A percentile compares a stretch with the other conserved stretches of the same genome.
These are phyloP conservation scores for Pseudogymnoascus sp. DNA, from an alignment of 2,329 filamentous ascomycete genomes.

Conservation along the genomic window DNA sequence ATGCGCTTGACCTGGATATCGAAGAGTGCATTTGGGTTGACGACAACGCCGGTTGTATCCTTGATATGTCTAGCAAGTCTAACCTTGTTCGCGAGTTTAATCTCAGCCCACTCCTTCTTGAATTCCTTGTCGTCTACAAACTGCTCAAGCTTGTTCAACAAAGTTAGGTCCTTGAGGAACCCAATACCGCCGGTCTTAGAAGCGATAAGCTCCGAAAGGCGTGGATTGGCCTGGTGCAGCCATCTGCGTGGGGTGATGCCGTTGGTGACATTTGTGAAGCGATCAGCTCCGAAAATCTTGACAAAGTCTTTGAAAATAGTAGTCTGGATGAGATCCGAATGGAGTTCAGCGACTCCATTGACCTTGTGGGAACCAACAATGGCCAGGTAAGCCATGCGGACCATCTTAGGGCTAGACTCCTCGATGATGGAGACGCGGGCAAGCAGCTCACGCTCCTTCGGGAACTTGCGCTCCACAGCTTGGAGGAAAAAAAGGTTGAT, in stretches of 20 bases:
- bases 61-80: conserved; percentile 88
- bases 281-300: conserved; percentile 86
- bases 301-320: conserved; percentile 99
- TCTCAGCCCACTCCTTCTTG: conserved; percentile 89
- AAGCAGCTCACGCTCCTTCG: conserved; percentile 80
- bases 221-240: conserved; percentile 95
- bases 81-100: conserved; percentile 95
- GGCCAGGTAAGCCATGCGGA: conserved; percentile 92
- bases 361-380: conserved; percentile 98
- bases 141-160: conserved; percentile 78
- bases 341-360: conserved; percentile 94
- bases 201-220: conserved; percentile 83
- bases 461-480: conserved; percentile 80
- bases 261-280: conserved; percentile 98
- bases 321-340: conserved; percentile 95
- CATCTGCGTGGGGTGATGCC: conserved; percentile 93
- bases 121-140: conserved; percentile 80
- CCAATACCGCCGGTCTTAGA: conserved; percentile 76
- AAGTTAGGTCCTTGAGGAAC: conserved; percentile 84
- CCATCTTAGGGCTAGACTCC: conserved; percentile 93
- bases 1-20: conserved; percentile 99
- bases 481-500: conserved; percentile 95
- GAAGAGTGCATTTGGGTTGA: conserved; percentile 84
- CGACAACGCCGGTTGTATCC: conserved; percentile 65
- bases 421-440: conserved; percentile 91